Evolutionary conservation across 2,329 filamentous ascomycete genomes (phyloP).

Genomic region (Aureobasidium sp.): DNA sequence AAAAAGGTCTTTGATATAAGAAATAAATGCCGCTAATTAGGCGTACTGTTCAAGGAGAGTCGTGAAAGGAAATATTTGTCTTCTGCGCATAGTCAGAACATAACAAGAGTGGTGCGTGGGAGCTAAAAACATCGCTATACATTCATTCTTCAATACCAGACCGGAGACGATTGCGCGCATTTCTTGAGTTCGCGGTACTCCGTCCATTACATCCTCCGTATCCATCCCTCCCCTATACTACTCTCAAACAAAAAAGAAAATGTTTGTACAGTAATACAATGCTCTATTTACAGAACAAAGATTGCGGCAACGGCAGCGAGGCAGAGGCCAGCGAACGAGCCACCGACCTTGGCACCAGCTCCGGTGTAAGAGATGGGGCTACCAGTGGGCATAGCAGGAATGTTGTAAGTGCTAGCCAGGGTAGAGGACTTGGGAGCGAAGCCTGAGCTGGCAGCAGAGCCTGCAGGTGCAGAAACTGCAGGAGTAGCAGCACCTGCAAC

Average conservation of each 20-base stretch:
- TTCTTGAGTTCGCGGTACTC: neutral
- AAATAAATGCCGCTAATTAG: conserved; percentile 12
- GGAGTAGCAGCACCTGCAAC: conserved; percentile 18
- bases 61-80: conserved; percentile 8
- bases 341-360: conserved; percentile 19
- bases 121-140: neutral
- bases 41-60: conserved; percentile 13
- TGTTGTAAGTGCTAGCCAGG: conserved; percentile 17
- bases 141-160: conserved; percentile 13
- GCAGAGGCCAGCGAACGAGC: conserved; percentile 18
- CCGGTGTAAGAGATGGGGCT: conserved; percentile 20
- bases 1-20: neutral
- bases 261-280: neutral
- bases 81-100: neutral
- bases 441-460: conserved; percentile 9
- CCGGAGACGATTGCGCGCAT: neutral
- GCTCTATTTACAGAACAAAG: conserved; percentile 20
- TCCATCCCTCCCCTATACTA: neutral
- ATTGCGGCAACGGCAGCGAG: conserved; percentile 21
- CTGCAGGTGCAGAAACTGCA: conserved; percentile 17
- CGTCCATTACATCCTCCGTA: conserved; percentile 7
- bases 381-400: conserved; percentile 16
- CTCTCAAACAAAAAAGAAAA: neutral
- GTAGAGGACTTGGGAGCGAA: conserved; percentile 3
- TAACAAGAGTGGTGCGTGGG: neutral